These are phyloP conservation scores for Carnegiea gigantea DNA, from an alignment of 179 eudicot genomes.

Conservation along the genomic window DNA sequence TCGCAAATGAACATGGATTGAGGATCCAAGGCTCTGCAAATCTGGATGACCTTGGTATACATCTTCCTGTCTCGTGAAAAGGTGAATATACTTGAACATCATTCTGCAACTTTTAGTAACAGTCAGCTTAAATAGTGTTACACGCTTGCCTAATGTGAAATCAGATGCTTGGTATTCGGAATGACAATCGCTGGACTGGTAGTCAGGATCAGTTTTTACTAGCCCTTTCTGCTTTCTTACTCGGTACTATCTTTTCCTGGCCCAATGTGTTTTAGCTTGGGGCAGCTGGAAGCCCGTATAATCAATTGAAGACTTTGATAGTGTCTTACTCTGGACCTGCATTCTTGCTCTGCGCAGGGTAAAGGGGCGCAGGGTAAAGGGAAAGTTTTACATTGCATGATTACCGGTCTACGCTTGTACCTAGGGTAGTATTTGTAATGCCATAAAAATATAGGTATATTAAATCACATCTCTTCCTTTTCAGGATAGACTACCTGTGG, in stretches of 20 bases:
- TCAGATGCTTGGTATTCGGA: background rate
- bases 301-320: background rate
- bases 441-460: background rate
- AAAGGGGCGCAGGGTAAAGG: background rate
- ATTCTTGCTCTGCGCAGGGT: background rate
- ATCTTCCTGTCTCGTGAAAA: slow-evolving; percentile 19
- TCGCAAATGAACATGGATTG: slow-evolving; percentile 67
- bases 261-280: background rate
- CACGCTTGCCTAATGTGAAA: background rate
- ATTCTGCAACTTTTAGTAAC: background rate
- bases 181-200: background rate
- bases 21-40: slow-evolving; percentile 40
- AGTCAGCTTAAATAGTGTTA: background rate
- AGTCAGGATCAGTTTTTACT: background rate
- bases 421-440: background rate
- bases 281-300: background rate
- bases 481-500: background rate
- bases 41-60: slow-evolving; percentile 43
- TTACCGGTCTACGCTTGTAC: background rate
- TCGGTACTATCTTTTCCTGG: background rate
- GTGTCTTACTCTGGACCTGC: background rate
- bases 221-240: background rate
- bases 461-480: background rate
- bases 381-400: no score
- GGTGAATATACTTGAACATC: slow-evolving; percentile 7